Conservation (phyloP, 2,329 filamentous ascomycete genomes). For the Pestalotiopsis fici region DNA sequence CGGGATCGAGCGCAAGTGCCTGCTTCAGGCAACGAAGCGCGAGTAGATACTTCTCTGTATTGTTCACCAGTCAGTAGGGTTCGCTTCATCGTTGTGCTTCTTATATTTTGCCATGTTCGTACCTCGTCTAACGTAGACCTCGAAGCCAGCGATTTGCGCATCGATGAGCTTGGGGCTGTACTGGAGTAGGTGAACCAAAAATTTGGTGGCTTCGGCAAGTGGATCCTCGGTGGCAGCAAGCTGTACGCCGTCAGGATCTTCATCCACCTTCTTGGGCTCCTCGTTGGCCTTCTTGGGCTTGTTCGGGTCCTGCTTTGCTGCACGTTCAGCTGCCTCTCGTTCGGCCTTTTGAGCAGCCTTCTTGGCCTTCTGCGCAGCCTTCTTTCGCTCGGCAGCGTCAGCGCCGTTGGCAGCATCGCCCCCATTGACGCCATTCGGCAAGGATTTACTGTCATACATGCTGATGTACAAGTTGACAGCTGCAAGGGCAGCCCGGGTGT, state of each 20-base stretch:
- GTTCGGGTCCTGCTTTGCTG: slow-evolving; percentile 80
- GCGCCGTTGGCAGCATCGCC: slow-evolving; percentile 43
- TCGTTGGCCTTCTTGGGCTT: slow-evolving; percentile 66
- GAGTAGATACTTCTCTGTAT: slow-evolving; percentile 78
- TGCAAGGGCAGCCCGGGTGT: slow-evolving; percentile 77
- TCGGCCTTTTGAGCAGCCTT: slow-evolving; percentile 76
- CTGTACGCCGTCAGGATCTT: slow-evolving; percentile 81
- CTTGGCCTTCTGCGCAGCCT: slow-evolving; percentile 86
- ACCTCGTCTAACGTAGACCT: slow-evolving; percentile 85
- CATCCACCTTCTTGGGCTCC: slow-evolving; percentile 82
- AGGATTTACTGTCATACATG: slow-evolving; percentile 73
- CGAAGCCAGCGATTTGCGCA: slow-evolving; percentile 83
- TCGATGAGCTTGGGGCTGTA: slow-evolving; percentile 79
- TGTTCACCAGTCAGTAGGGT: slow-evolving; percentile 18
- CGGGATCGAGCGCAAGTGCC: slow-evolving; percentile 67
- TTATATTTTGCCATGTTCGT: slow-evolving; percentile 35
- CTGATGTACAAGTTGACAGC: slow-evolving; percentile 80
- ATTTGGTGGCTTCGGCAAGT: slow-evolving; percentile 84
- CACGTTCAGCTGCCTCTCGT: slow-evolving; percentile 77
- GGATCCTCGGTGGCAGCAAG: slow-evolving; percentile 81
- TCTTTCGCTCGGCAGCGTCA: slow-evolving; percentile 74
- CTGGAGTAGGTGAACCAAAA: slow-evolving; percentile 78
- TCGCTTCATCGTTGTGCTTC: slow-evolving; percentile 17
- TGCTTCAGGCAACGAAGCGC: slow-evolving; percentile 84
- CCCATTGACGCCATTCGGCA: slow-evolving; percentile 64